A percentile compares a stretch with the other conserved stretches of the same genome.
phyloP scores from a whole-genome alignment of 495 filamentous ascomycete genomes.

The Neurospora sp. region DNA sequence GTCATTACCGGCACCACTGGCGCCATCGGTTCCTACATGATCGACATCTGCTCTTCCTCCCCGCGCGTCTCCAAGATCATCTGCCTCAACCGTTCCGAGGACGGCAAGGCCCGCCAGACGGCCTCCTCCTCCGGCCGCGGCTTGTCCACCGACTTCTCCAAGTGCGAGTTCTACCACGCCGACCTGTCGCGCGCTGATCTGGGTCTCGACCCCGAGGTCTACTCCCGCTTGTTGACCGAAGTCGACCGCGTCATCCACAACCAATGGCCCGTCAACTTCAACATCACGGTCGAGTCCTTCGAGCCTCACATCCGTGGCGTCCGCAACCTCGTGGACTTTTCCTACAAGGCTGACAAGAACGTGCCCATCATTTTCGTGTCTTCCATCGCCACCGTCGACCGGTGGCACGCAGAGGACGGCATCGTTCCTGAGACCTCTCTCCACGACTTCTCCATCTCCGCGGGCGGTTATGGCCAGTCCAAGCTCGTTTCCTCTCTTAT shows the following conservation, averaged over 20 bases:
- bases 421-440: slow-evolving; percentile 37
- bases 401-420: slow-evolving; percentile 14
- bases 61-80: slow-evolving; percentile 37
- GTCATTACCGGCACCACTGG: slow-evolving; percentile 52
- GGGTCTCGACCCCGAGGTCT: slow-evolving; percentile 30
- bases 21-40: slow-evolving; percentile 47
- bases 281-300: slow-evolving; percentile 44
- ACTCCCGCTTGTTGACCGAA: slow-evolving; percentile 25
- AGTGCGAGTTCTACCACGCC: slow-evolving; percentile 40
- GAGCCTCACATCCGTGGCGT: slow-evolving; percentile 45
- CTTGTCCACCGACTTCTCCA: slow-evolving; percentile 25
- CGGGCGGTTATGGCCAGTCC: slow-evolving; percentile 46
- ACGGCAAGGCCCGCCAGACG: slow-evolving; percentile 28
- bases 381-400: slow-evolving; percentile 37
- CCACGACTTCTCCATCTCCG: slow-evolving; percentile 25
- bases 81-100: slow-evolving; percentile 44
- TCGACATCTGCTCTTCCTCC: slow-evolving; percentile 31
- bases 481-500: slow-evolving; percentile 46
- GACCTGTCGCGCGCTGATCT: slow-evolving; percentile 38
- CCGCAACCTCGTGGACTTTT: slow-evolving; percentile 44
- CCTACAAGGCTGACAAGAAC: slow-evolving; percentile 26
- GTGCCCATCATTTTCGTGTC: slow-evolving; percentile 48
- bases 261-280: slow-evolving; percentile 57
- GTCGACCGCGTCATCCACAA: slow-evolving; percentile 50
- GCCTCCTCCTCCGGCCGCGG: slow-evolving; percentile 23